A percentile compares a stretch with the other conserved stretches of the same genome.
These are phyloP conservation scores for Aschersonia sp. DNA, from an alignment of 2,329 filamentous ascomycete genomes.

Conservation along the genomic window DNA sequence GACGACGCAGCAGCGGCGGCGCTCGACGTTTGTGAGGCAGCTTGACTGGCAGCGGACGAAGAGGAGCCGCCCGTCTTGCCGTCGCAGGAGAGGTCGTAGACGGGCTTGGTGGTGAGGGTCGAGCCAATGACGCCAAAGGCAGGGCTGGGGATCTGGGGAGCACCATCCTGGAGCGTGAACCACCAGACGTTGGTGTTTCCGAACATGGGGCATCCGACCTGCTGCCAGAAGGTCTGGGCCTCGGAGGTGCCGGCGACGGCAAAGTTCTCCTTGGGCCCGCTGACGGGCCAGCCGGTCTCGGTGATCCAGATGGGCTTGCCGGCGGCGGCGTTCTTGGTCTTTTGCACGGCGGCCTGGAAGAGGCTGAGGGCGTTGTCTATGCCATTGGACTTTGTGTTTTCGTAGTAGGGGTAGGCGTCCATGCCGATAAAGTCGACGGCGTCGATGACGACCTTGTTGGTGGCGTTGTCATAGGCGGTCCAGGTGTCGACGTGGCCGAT, in stretches of 20 bases:
- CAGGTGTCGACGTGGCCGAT: conserved; percentile 86
- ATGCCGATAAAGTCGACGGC: conserved; percentile 68
- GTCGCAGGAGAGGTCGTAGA: conserved; percentile 49
- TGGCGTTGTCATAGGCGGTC: conserved; percentile 61
- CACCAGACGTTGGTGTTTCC: conserved; percentile 56
- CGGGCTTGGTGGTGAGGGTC: conserved; percentile 34
- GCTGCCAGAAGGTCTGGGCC: conserved; percentile 67
- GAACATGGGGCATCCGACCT: conserved; percentile 60
- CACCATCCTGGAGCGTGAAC: conserved; percentile 60
- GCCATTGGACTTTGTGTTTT: conserved; percentile 51
- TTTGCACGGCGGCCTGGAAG: conserved; percentile 52
- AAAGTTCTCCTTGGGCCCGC: conserved; percentile 45
- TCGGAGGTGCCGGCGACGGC: conserved; percentile 52
- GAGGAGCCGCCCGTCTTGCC: conserved; percentile 5
- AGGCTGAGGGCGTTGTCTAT: conserved; percentile 49
- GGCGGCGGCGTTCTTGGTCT: conserved; percentile 41
- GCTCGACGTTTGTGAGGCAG: background rate
- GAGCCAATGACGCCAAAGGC: conserved; percentile 56
- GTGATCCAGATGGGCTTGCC: conserved; percentile 73
- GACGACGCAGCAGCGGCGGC: background rate
- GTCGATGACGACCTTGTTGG: conserved; percentile 56
- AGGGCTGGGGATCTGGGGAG: conserved; percentile 43
- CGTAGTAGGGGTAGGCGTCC: conserved; percentile 77
- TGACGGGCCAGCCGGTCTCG: conserved; percentile 77
- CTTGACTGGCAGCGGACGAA: background rate